A percentile compares a stretch with the other conserved stretches of the same genome.
phyloP scores from a whole-genome alignment of 2,329 filamentous ascomycete species.

The Colletotrichum sublineola region DNA sequence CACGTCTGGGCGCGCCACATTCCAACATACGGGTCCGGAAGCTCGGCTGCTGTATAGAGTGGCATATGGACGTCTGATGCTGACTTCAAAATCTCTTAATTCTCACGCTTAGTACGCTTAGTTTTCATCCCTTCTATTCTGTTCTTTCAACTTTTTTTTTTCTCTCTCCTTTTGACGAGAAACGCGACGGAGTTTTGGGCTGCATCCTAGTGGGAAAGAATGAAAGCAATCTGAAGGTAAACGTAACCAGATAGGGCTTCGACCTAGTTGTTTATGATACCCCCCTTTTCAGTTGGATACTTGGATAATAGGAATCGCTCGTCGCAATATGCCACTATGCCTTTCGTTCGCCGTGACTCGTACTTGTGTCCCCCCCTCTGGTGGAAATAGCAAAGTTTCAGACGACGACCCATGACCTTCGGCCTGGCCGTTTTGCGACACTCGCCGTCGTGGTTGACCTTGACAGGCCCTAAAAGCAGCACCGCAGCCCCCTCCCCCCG shows the following conservation, averaged over 20 bases:
- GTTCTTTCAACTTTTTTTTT: not conserved
- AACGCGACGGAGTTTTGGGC: slow-evolving; percentile 13
- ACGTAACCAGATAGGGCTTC: slow-evolving; percentile 19
- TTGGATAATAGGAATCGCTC: not conserved
- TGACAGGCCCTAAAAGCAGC: not conserved
- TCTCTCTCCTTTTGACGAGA: not conserved
- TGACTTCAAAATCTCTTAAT: not conserved
- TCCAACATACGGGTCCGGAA: not conserved
- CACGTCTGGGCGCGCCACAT: not conserved
- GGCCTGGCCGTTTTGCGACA: not conserved
- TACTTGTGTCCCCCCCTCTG: not conserved
- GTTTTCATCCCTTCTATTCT: not conserved
- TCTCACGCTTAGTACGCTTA: not conserved
- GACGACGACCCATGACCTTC: not conserved
- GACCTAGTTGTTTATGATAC: slow-evolving; percentile 13
- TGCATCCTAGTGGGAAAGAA: not conserved
- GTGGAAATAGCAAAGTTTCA: not conserved
- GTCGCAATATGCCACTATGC: not conserved
- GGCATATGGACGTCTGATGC: not conserved
- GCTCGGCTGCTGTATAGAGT: not conserved
- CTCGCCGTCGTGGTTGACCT: not conserved
- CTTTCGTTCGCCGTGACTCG: not conserved
- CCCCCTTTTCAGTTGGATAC: not conserved
- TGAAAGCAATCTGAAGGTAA: slow-evolving; percentile 11
- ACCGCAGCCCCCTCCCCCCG: not conserved